A percentile compares a stretch with the other conserved stretches of the same genome.
Conservation (phyloP, 2,329 filamentous ascomycete species). For the Aaosphaeria arxii region DNA sequence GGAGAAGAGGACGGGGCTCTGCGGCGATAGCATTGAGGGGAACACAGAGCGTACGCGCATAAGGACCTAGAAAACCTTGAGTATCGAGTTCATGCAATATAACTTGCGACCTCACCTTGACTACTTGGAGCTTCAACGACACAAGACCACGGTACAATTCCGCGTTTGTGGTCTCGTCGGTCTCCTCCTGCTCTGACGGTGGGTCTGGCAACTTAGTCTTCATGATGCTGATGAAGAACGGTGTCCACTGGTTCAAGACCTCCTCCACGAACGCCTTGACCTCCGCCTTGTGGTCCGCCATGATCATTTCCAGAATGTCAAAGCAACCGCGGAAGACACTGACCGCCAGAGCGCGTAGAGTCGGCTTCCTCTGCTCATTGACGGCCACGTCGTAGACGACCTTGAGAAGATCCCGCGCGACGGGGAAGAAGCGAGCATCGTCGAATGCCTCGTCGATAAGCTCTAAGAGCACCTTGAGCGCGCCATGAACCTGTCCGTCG, state of each 20-base stretch:
- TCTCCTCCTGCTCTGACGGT: constrained; percentile 57
- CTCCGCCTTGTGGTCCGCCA: constrained; percentile 83
- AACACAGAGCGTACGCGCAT: constrained; percentile 87
- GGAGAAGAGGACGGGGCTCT: constrained; percentile 79
- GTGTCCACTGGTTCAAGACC: constrained; percentile 77
- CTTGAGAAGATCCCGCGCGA: constrained; percentile 81
- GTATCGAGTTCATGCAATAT: background rate
- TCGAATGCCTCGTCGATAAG: constrained; percentile 91
- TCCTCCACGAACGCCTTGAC: constrained; percentile 90
- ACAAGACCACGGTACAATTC: constrained; percentile 77
- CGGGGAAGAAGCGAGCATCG: constrained; percentile 90
- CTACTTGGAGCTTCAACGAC: constrained; percentile 86
- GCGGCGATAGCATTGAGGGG: constrained; percentile 73
- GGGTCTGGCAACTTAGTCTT: constrained; percentile 68
- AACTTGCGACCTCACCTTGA: constrained; percentile 58
- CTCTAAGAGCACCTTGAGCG: constrained; percentile 82
- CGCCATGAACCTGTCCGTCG: constrained; percentile 82
- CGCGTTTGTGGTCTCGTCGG: constrained; percentile 53
- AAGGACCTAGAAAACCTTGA: constrained; percentile 58
- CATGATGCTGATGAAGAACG: constrained; percentile 80
- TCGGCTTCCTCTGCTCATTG: constrained; percentile 69
- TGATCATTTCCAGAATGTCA: constrained; percentile 93
- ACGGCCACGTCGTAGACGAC: constrained; percentile 79
- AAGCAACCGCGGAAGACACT: constrained; percentile 90
- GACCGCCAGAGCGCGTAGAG: constrained; percentile 79